These are phyloP conservation scores for Penicillium sp. DNA, from an alignment of 2,329 filamentous ascomycete genomes.

Conservation along the genomic window DNA sequence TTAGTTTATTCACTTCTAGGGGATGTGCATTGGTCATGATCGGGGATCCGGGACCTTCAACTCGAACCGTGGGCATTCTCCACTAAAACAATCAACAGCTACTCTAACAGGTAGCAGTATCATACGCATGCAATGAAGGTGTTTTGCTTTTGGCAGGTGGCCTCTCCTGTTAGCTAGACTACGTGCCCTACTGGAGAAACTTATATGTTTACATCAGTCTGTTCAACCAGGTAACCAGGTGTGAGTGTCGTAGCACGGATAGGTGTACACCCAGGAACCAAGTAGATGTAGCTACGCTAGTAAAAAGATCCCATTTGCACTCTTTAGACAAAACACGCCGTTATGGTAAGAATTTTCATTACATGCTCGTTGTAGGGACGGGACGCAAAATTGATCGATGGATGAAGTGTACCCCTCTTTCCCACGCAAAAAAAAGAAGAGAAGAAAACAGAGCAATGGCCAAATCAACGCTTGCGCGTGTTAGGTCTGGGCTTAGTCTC, in stretches of 20 bases:
- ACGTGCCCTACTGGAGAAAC: no score
- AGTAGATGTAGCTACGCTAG: slow-evolving; percentile 3
- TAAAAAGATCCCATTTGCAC: slow-evolving; percentile 18
- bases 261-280: no score
- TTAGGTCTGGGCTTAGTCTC: slow-evolving; percentile 58
- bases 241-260: no score
- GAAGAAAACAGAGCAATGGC: not conserved
- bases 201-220: no score
- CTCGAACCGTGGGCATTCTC: no score
- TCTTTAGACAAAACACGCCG: slow-evolving; percentile 23
- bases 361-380: slow-evolving; percentile 27
- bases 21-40: slow-evolving; percentile 6
- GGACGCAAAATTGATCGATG: slow-evolving; percentile 11
- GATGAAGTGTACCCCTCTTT: not conserved
- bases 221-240: no score
- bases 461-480: slow-evolving; percentile 41
- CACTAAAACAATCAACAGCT: not conserved
- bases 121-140: slow-evolving; percentile 9
- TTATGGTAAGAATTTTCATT: slow-evolving; percentile 25
- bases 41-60: slow-evolving; percentile 4
- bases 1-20: not conserved
- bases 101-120: not conserved
- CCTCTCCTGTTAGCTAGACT: not conserved
- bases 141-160: not conserved
- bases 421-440: slow-evolving; percentile 3